A percentile compares a stretch with the other conserved stretches of the same genome.
Conservation (phyloP, 495 filamentous ascomycete genomes). For the Podospora conica region DNA sequence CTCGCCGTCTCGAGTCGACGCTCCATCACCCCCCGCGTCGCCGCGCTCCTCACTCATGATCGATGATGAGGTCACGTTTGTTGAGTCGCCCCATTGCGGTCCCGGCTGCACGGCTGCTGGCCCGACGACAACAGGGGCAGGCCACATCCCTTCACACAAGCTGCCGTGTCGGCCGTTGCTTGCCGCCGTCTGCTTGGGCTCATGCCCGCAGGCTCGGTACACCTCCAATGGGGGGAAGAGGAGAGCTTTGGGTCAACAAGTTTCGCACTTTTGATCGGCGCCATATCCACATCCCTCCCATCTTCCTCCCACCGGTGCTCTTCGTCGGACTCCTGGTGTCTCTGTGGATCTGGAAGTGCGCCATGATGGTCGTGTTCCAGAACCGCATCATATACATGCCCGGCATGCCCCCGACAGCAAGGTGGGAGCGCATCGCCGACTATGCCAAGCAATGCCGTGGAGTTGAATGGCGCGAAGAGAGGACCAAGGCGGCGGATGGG, state of each 20-base stretch:
- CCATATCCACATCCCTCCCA: slow-evolving; percentile 43
- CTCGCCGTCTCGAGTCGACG: slow-evolving; percentile 6
- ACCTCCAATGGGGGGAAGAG: background rate
- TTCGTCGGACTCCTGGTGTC: slow-evolving; percentile 60
- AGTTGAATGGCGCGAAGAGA: slow-evolving; percentile 58
- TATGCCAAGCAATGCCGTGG: slow-evolving; percentile 51
- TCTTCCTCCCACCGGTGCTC: slow-evolving; percentile 57
- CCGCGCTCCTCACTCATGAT: background rate
- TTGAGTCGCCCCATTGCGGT: slow-evolving; percentile 4
- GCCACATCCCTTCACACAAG: slow-evolving; percentile 10
- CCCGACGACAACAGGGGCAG: slow-evolving; percentile 4
- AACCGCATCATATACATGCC: slow-evolving; percentile 84
- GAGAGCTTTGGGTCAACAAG: no score
- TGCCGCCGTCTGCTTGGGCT: slow-evolving; percentile 10
- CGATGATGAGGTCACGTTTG: slow-evolving; percentile 14
- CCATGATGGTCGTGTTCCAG: slow-evolving; percentile 74
- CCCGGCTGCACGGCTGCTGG: background rate
- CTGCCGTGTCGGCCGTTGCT: slow-evolving; percentile 4
- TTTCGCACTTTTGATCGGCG: slow-evolving; percentile 1
- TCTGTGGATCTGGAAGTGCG: slow-evolving; percentile 73
- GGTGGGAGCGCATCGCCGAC: slow-evolving; percentile 53
- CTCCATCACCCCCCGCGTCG: slow-evolving; percentile 10
- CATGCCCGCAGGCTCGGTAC: background rate
- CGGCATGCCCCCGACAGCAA: slow-evolving; percentile 56
- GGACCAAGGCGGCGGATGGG: slow-evolving; percentile 50